These are phyloP conservation scores for Thielaviopsis populi DNA, from an alignment of 2,329 filamentous ascomycete genomes.

Conservation along the genomic window DNA sequence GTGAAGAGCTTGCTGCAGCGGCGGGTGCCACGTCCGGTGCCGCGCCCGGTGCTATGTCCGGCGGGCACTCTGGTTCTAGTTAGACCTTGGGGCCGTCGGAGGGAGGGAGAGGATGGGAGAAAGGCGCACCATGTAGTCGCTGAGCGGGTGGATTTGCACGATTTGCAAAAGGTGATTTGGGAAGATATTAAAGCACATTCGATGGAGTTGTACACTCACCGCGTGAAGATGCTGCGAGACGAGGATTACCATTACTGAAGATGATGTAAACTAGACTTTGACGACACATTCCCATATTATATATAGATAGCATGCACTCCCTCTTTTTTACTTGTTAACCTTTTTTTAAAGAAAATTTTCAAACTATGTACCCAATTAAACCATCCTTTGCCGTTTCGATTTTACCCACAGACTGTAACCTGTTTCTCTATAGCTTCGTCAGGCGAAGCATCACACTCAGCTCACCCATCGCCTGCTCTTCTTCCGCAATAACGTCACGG, in stretches of 20 bases:
- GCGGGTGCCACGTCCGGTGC: conserved; percentile 48
- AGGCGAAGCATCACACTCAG: conserved; percentile 65
- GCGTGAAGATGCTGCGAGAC: not conserved
- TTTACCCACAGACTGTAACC: not conserved
- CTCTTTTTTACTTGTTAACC: not conserved
- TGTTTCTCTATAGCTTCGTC: conserved; percentile 47
- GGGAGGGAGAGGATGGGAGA: conserved; percentile 28
- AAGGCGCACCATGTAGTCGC: conserved; percentile 50
- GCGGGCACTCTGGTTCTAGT: conserved; percentile 56
- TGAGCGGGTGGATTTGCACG: conserved; percentile 50
- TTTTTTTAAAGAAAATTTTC: conserved; percentile 6
- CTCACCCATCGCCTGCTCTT: conserved; percentile 75
- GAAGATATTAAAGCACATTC: conserved; percentile 2
- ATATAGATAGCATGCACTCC: not conserved
- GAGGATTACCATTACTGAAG: not conserved
- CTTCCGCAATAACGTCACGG: conserved; percentile 50
- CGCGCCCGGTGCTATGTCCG: conserved; percentile 50
- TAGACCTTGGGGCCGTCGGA: conserved; percentile 29
- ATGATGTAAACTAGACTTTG: not conserved
- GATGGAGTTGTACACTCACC: conserved; percentile 7
- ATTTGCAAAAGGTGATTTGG: conserved; percentile 49
- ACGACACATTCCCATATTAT: not conserved
- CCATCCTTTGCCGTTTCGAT: not conserved
- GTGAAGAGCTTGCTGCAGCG: conserved; percentile 50
- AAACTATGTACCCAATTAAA: not conserved